A percentile compares a stretch with the other conserved stretches of the same genome.
Evolutionary conservation across 768 basidiomycete genomes (phyloP).

Genomic region (Lyophyllum atratum): DNA sequence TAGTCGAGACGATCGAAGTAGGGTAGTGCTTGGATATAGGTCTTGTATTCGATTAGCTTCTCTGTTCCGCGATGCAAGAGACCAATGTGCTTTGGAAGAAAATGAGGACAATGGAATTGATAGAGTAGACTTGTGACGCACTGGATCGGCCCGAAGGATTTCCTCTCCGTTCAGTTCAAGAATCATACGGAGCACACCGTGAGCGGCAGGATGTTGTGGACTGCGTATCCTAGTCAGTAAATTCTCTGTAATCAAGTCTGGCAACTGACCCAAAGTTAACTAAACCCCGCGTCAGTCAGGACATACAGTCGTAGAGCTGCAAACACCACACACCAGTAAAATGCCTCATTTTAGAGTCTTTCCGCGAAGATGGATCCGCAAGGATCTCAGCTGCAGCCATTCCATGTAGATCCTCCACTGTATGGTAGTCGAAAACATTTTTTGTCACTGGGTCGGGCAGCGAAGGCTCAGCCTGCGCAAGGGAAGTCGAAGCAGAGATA

Average conservation of each 20-base stretch:
- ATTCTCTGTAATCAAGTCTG: not conserved
- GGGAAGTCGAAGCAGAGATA: constrained; percentile 36
- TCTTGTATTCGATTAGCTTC: constrained; percentile 99
- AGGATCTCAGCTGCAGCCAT: constrained; percentile 81
- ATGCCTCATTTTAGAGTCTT: constrained; percentile 85
- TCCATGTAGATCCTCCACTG: constrained; percentile 84
- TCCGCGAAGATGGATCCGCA: constrained; percentile 66
- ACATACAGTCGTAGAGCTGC: not conserved
- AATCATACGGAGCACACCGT: constrained; percentile 97
- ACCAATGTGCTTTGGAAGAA: constrained; percentile 76
- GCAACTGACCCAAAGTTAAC: constrained; percentile 90
- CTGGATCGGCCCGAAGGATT: constrained; percentile 84
- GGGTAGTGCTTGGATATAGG: constrained; percentile 94
- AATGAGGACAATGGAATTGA: constrained; percentile 1
- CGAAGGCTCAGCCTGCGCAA: constrained; percentile 30
- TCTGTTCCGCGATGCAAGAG: constrained; percentile 97
- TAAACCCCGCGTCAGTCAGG: constrained; percentile 30
- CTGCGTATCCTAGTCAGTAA: constrained; percentile 35
- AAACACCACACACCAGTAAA: constrained; percentile 73
- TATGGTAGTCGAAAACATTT: constrained; percentile 64
- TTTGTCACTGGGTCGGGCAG: constrained; percentile 34
- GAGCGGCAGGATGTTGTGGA: constrained; percentile 98
- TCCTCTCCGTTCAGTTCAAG: constrained; percentile 97
- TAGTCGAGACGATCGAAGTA: constrained; percentile 99
- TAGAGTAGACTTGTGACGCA: constrained; percentile 32